Base-by-base conservation (phyloP, 2,329 filamentous ascomycete genomes). In the Neonectria sp. region DNA sequence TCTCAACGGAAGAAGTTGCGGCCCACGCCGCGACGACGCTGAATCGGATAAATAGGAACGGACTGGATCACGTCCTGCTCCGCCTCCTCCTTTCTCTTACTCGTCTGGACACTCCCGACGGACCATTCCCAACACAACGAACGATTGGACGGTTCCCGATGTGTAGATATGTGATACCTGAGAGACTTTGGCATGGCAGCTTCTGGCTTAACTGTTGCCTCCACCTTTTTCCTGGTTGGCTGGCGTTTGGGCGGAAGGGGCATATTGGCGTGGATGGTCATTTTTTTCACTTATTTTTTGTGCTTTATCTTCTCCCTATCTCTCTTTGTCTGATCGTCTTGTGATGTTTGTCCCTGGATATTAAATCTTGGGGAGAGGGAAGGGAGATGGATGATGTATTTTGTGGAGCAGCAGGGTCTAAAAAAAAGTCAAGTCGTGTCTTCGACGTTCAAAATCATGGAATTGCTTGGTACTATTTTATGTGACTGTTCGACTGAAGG, bases 141-240 rank as follows among this genome's bases (percentile, higher is more conserved):
- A 67, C 66, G 69, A 69, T 69, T 74, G 73, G 72, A 74, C 60
- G 71, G 71, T 72, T 74, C 71, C 68, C 66, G 71, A 71, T 71
- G 75, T 75, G 73, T 76, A 75, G 72, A 75, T 75, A 75, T 76
- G 75, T 76, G 75, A 80, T 80, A 80, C 76, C 78, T 79, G 75
- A 77, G 75, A 76, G 74, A 75, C 73, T 75, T 67, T 73, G 73
- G 74, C 71, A 74, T 72, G 71, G 72, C 73, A 77, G 68, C 67
- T 73, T 74, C 65, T 71, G 71, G 68, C 68, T 67, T 67, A 71
- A 68, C 73, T 76, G 71, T 71, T 73, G 55, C 57, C 65, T 66
- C 68, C 71, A 65, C 71, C 75, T 71, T 70, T 72, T 76, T 74
- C 72, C 65, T 75, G 74, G 71, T 71, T 74, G 76, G 76, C 72